Percentiles rank a stretch among this genome's conserved stretches.
Conservation (phyloP, 257 asterid species). For the Lycium ferocissimum region DNA sequence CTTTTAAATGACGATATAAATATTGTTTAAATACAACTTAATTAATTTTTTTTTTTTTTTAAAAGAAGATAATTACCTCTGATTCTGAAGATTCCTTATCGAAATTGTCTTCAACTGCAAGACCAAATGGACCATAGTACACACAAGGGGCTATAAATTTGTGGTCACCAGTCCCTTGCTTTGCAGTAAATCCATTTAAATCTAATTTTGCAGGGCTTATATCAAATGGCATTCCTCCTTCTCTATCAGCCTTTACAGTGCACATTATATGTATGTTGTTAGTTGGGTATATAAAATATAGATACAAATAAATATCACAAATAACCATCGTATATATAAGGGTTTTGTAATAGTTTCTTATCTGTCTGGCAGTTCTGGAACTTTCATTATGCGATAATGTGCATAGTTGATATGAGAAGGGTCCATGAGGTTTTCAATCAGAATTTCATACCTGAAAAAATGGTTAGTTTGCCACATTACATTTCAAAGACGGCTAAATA, state of each 20-base stretch:
- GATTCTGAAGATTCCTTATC: conserved; percentile 42
- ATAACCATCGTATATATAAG: too few relatives aligned
- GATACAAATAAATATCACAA: not conserved
- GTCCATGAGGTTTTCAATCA: conserved; percentile 94
- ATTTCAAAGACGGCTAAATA: too few relatives aligned
- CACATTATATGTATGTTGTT: conserved; percentile 37
- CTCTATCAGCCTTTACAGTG: conserved; percentile 80
- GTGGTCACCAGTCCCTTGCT: conserved; percentile 52
- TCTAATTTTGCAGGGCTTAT: conserved; percentile 50
- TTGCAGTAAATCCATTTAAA: conserved; percentile 56
- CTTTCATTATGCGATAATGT: conserved; percentile 78
- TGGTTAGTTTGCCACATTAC: not conserved
- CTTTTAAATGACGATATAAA: too few relatives aligned
- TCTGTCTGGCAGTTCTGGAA: conserved; percentile 66
- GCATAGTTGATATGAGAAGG: conserved; percentile 95
- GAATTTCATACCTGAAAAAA: conserved; percentile 74
- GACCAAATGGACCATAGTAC: conserved; percentile 56
- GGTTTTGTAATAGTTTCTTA: conserved; percentile 49
- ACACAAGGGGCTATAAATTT: conserved; percentile 64
- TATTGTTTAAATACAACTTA: too few relatives aligned
- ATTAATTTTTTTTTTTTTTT: too few relatives aligned
- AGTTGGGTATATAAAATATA: conserved; percentile 37
- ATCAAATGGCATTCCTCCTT: conserved; percentile 76
- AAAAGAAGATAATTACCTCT: conserved; percentile 41
- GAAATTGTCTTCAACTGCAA: conserved; percentile 37